Evolutionary conservation across 2,329 filamentous ascomycete species (phyloP).

Genomic region (Claviceps capensis): DNA sequence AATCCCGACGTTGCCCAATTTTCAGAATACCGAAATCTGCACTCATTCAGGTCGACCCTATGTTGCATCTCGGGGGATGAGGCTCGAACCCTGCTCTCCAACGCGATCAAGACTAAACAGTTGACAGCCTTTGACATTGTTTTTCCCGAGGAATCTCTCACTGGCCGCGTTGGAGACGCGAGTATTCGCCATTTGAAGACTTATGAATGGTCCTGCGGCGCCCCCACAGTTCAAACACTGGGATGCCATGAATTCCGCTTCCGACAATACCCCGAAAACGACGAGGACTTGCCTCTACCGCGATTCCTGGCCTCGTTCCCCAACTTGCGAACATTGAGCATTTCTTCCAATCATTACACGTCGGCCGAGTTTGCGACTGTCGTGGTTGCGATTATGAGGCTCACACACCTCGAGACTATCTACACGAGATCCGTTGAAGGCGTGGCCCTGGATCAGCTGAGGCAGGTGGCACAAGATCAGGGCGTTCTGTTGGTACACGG

Average conservation of each 20-base stretch:
- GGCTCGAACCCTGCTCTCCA: conserved; percentile 13
- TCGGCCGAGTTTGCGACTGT: conserved; percentile 14
- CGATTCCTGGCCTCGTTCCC: no score
- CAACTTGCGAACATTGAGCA: conserved; percentile 16
- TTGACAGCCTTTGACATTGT: conserved; percentile 23
- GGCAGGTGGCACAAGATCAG: not conserved
- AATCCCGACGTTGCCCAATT: not conserved
- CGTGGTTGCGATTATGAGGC: no score
- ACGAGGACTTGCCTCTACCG: no score
- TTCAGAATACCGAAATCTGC: conserved; percentile 14
- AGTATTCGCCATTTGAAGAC: conserved; percentile 5
- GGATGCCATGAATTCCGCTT: conserved; percentile 24
- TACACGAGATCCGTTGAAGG: no score
- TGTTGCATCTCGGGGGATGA: conserved; percentile 13
- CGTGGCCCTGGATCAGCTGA: no score
- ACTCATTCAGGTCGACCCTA: conserved; percentile 15
- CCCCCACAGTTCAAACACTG: conserved; percentile 18
- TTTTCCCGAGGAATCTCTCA: conserved; percentile 17
- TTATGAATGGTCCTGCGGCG: conserved; percentile 23
- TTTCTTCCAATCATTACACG: conserved; percentile 18
- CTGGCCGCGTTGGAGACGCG: conserved; percentile 12
- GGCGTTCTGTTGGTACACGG: conserved; percentile 19
- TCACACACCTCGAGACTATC: no score
- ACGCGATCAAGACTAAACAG: conserved; percentile 5
- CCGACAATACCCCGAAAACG: conserved; percentile 5